Conservation (phyloP, 2,329 filamentous ascomycete genomes). For the Colletotrichum sp. region DNA sequence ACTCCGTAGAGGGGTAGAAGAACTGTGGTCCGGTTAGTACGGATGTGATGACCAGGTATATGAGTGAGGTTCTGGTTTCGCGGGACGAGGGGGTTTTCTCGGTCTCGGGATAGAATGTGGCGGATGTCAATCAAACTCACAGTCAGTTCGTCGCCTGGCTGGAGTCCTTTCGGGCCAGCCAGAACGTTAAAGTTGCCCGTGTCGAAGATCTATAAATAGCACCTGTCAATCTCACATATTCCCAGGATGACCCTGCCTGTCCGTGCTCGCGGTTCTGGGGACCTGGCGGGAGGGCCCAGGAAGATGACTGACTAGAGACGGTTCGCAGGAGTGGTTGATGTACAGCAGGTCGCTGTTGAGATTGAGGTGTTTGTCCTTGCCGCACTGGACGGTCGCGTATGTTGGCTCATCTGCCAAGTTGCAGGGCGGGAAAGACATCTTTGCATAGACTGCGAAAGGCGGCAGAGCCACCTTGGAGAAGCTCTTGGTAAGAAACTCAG, state of each 20-base stretch:
- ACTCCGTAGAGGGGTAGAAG: slow-evolving; percentile 80
- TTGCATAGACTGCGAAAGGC: slow-evolving; percentile 70
- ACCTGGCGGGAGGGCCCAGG: neutral
- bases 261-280: neutral
- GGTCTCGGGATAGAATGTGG: neutral
- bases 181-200: slow-evolving; percentile 61
- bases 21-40: slow-evolving; percentile 46
- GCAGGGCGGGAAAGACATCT: slow-evolving; percentile 69
- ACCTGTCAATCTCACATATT: slow-evolving; percentile 8
- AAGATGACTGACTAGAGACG: slow-evolving; percentile 60
- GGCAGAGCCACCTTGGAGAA: slow-evolving; percentile 60
- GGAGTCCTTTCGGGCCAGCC: slow-evolving; percentile 61
- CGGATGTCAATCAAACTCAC: slow-evolving; percentile 35
- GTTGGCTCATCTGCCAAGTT: slow-evolving; percentile 59
- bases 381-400: slow-evolving; percentile 70
- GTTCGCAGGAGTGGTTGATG: slow-evolving; percentile 73
- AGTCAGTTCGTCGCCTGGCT: slow-evolving; percentile 63
- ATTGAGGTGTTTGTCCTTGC: slow-evolving; percentile 59
- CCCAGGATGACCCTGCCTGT: neutral
- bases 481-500: slow-evolving; percentile 65
- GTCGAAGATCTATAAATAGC: slow-evolving; percentile 60
- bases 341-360: slow-evolving; percentile 72
- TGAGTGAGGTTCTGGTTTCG: neutral
- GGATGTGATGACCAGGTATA: neutral
- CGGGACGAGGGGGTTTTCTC: neutral